These are phyloP conservation scores for Persicaria tinctoria DNA, from an alignment of 148 eudicot genomes.

Conservation along the genomic window DNA sequence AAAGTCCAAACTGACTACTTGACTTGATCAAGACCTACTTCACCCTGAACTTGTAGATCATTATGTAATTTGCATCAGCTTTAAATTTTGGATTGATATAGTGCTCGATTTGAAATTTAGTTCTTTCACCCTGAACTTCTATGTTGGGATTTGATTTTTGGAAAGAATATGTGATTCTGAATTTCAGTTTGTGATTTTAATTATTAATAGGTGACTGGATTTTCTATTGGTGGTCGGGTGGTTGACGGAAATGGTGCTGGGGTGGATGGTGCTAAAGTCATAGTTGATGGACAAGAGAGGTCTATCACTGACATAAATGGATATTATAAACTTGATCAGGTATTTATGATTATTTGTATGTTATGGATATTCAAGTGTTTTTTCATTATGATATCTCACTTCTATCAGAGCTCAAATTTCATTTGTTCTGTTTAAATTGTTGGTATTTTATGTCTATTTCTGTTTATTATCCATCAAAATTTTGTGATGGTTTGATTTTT, in stretches of 20 bases:
- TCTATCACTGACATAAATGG: constrained; percentile 79
- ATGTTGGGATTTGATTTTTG: not conserved
- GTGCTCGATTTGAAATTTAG: not conserved
- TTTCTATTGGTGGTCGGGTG: constrained; percentile 94
- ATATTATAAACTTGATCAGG: constrained; percentile 98
- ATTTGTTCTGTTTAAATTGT: not conserved
- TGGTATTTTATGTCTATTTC: not conserved
- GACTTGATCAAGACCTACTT: not conserved
- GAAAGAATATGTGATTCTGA: constrained; percentile 3
- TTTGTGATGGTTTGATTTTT: not conserved
- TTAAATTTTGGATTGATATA: not conserved
- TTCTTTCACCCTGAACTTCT: not conserved
- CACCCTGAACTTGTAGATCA: not conserved
- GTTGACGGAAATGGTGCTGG: constrained; percentile 85
- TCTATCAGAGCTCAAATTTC: too few species aligned
- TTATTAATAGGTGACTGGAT: constrained; percentile 80
- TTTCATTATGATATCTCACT: too few species aligned
- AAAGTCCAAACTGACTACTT: not conserved
- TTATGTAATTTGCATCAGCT: not conserved
- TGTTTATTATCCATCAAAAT: not conserved
- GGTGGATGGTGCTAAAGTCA: constrained; percentile 64
- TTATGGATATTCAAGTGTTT: not conserved
- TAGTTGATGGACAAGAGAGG: constrained; percentile 86
- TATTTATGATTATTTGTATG: constrained; percentile 18
- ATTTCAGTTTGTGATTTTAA: not conserved